Evolutionary conservation across 2,329 filamentous ascomycete species (phyloP).

Genomic region (Elsinoe ampelina): DNA sequence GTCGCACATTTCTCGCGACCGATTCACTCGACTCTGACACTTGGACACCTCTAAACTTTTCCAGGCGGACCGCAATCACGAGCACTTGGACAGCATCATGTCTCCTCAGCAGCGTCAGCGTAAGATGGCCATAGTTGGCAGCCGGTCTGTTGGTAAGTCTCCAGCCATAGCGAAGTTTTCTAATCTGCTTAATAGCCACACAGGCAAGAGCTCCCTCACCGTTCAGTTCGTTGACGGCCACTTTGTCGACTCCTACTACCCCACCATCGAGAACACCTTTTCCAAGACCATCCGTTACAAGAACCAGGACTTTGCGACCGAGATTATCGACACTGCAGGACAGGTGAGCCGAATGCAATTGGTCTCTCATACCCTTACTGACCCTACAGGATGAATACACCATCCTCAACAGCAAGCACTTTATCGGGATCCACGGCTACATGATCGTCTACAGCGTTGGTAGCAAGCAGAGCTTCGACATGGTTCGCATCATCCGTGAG

Average conservation of each 20-base stretch:
- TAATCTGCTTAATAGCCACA: conserved; percentile 12
- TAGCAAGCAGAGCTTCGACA: conserved; percentile 89
- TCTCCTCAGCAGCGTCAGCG: conserved; percentile 70
- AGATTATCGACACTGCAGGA: conserved; percentile 96
- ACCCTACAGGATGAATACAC: conserved; percentile 80
- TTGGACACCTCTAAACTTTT: not conserved
- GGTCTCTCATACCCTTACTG: not conserved
- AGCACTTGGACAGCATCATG: conserved; percentile 36
- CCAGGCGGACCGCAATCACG: not conserved
- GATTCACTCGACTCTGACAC: not conserved
- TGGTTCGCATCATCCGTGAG: conserved; percentile 90
- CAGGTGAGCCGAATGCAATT: conserved; percentile 50
- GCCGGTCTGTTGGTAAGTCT: conserved; percentile 72
- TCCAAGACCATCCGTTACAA: conserved; percentile 90
- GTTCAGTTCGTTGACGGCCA: conserved; percentile 96
- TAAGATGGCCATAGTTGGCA: conserved; percentile 93
- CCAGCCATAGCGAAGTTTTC: conserved; percentile 15
- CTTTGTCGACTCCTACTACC: conserved; percentile 98
- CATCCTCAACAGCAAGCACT: conserved; percentile 96
- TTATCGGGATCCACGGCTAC: conserved; percentile 98
- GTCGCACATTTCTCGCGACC: not conserved
- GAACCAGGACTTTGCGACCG: conserved; percentile 84
- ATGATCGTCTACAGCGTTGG: conserved; percentile 98
- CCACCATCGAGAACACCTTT: conserved; percentile 98
- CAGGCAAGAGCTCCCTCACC: conserved; percentile 94